Base-by-base conservation (phyloP, 148 eudicot species). In the Spergularia bocconei region DNA sequence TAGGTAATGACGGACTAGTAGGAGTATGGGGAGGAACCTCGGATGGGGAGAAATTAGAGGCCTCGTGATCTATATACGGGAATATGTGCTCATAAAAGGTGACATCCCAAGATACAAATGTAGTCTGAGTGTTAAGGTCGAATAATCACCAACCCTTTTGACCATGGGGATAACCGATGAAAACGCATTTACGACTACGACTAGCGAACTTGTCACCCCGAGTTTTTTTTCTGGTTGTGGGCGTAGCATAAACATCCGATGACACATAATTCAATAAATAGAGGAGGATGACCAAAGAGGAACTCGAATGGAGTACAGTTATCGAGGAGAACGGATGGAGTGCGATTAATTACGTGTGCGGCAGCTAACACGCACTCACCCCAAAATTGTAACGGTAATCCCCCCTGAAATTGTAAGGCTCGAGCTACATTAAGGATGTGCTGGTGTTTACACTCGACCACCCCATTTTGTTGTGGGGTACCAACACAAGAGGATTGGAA, bases 401-500 rank as follows among this genome's bases (percentile, higher is more conserved):
- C 38, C n/a, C 25, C 65, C 6, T 62, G 65, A 62, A 20, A 62
- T 6, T 36, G 38, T 11, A 62, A 9, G 13, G 15, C n/a, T n/a
- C n/a, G n/a, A n/a, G n/a, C n/a, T n/a, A n/a, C n/a, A n/a, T n/a
- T n/a, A n/a, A n/a, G n/a, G 2, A 62, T 62, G 20, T 62, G 38
- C 5, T 23, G 11, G 14, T 62, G 65, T 7, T 19, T 62, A 11
- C 65, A 10, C 38, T 62, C 65, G 14, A 62, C 13, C 12, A 23
- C 7, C 29, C 65, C 65, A 20, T 62, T 62, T 23, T 62, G 65
- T 19, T 62, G 36, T 1, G 38, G 65, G 0, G 65, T 62, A 11
- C 65, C 33, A 7, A 62, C 65, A 13, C 65, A 62, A 20, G 65
- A 62, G 11, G 65, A 17, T 62, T 62, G 65, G 20, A 62, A 62